phyloP scores from a whole-genome alignment of 768 basidiomycete species.

The Tubosaeta sp. region DNA sequence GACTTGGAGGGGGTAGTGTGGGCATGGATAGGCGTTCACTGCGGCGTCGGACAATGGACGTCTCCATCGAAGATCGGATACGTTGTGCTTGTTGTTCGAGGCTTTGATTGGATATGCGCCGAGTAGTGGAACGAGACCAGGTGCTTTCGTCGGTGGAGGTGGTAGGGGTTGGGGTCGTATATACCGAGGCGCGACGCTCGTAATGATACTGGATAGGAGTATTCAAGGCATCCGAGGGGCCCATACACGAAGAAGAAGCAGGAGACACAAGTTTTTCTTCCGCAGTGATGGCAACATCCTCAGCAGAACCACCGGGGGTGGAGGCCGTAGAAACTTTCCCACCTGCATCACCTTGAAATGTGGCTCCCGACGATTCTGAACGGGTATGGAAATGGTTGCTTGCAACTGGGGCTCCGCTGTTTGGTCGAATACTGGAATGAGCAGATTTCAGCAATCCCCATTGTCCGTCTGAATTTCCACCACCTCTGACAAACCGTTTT shows the following conservation, averaged over 20 bases:
- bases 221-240: constrained; percentile 16
- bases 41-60: constrained; percentile 17
- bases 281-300: constrained; percentile 9
- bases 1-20: constrained; percentile 11
- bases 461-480: constrained; percentile 14
- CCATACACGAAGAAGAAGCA: constrained; percentile 12
- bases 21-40: constrained; percentile 31
- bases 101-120: constrained; percentile 11
- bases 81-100: constrained; percentile 31
- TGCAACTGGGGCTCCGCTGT: background rate
- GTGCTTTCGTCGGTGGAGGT: background rate
- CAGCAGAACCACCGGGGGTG: constrained; percentile 22
- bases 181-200: constrained; percentile 17
- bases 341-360: constrained; percentile 8
- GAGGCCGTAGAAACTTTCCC: constrained; percentile 13
- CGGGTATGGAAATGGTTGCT: constrained; percentile 13
- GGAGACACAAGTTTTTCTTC: constrained; percentile 25
- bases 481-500: constrained; percentile 23
- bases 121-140: constrained; percentile 8
- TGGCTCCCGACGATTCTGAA: constrained; percentile 22
- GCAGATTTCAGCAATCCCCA: constrained; percentile 29
- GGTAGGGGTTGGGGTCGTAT: constrained; percentile 14
- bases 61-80: constrained; percentile 31
- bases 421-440: constrained; percentile 13
- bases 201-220: constrained; percentile 15